Percentiles rank a stretch among this genome's conserved stretches.
Evolutionary conservation across 345 rosid species (phyloP).

Genomic region (Fremontodendron californicum): DNA sequence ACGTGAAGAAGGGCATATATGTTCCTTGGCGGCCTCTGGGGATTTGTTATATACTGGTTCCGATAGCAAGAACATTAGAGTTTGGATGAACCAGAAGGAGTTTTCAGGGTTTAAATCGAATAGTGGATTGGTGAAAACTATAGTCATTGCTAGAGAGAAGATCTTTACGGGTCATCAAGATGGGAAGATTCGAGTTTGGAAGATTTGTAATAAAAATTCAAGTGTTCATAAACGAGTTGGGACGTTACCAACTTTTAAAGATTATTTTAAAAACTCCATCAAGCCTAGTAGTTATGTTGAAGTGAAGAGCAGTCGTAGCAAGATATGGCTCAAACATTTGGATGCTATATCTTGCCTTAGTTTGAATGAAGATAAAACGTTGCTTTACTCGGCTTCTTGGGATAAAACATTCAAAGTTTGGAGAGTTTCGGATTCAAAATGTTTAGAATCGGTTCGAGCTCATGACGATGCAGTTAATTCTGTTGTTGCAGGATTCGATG

Average conservation of each 20-base stretch:
- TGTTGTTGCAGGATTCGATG: slow-evolving; percentile 61
- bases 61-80: slow-evolving; percentile 83
- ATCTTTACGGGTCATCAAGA: slow-evolving; percentile 91
- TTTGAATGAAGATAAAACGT: slow-evolving; percentile 52
- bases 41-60: slow-evolving; percentile 83
- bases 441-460: slow-evolving; percentile 67
- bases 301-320: slow-evolving; percentile 37
- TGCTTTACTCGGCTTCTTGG: slow-evolving; percentile 82
- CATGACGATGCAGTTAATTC: slow-evolving; percentile 88
- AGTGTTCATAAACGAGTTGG: slow-evolving; percentile 55
- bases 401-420: slow-evolving; percentile 86
- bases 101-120: slow-evolving; percentile 75
- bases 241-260: slow-evolving; percentile 60
- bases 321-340: slow-evolving; percentile 53
- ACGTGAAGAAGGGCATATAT: slow-evolving; percentile 87
- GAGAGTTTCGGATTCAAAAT: slow-evolving; percentile 61
- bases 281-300: slow-evolving; percentile 62
- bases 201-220: slow-evolving; percentile 41
- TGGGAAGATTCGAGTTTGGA: slow-evolving; percentile 89
- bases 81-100: slow-evolving; percentile 78
- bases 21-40: slow-evolving; percentile 64
- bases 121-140: slow-evolving; percentile 81
- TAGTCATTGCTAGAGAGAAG: slow-evolving; percentile 53
- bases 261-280: slow-evolving; percentile 44
- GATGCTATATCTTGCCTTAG: slow-evolving; percentile 82